A percentile compares a stretch with the other conserved stretches of the same genome.
Evolutionary conservation across 2,329 filamentous ascomycete species (phyloP).

Genomic region (Thielaviopsis cerberus): DNA sequence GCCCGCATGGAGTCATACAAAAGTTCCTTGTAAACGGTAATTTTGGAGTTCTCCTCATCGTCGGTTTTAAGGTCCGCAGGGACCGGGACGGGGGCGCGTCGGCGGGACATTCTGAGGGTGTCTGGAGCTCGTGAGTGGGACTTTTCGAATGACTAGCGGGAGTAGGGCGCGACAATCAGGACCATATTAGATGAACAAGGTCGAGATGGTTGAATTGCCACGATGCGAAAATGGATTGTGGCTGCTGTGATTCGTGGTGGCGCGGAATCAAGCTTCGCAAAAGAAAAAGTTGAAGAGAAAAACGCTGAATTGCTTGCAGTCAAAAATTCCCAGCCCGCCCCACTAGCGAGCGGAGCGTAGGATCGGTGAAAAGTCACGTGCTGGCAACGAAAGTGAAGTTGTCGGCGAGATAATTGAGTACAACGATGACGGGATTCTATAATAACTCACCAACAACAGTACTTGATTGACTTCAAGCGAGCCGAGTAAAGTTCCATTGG

Average conservation of each 20-base stretch:
- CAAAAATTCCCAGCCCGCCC: slow-evolving; percentile 6
- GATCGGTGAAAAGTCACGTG: not conserved
- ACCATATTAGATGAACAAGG: not conserved
- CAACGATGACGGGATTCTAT: no score
- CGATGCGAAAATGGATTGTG: not conserved
- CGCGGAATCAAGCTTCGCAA: not conserved
- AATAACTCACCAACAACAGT: no score
- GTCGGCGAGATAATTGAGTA: no score
- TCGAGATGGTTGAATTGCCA: not conserved
- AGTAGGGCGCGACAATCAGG: not conserved
- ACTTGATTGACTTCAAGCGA: no score
- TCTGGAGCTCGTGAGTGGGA: not conserved
- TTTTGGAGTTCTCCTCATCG: slow-evolving; percentile 20
- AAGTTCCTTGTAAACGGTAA: slow-evolving; percentile 33
- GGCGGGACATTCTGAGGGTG: slow-evolving; percentile 6
- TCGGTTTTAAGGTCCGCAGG: slow-evolving; percentile 6
- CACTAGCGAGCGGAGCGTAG: not conserved
- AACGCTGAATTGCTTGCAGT: not conserved
- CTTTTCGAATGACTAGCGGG: not conserved
- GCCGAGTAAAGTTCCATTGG: no score
- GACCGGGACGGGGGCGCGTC: slow-evolving; percentile 2
- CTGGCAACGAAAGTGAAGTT: no score
- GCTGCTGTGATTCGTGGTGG: not conserved
- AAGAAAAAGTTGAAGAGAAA: not conserved
- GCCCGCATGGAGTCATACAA: slow-evolving; percentile 38